These are phyloP conservation scores for Ustilago loliicola DNA, from an alignment of 1,284 basidiomycete genomes.

Conservation along the genomic window DNA sequence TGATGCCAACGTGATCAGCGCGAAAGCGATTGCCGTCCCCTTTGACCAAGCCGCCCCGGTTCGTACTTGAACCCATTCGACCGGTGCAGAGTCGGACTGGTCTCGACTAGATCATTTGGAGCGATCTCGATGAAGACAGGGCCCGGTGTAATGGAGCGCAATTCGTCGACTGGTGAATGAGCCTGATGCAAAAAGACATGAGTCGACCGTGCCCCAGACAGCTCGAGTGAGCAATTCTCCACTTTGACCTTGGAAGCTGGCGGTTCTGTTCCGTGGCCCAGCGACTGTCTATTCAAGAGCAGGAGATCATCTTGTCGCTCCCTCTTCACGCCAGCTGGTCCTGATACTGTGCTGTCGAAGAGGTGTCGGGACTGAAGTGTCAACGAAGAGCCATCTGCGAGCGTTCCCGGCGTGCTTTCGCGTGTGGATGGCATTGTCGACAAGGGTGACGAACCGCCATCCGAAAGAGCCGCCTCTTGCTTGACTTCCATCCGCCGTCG, in stretches of 20 bases:
- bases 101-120: background rate
- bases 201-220: background rate
- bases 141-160: background rate
- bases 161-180: background rate
- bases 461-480: background rate
- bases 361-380: background rate
- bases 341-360: background rate
- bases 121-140: constrained; percentile 10
- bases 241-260: background rate
- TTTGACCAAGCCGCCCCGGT: background rate
- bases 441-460: background rate
- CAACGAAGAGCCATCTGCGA: background rate
- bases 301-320: constrained; percentile 17
- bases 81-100: background rate
- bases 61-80: background rate
- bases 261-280: background rate
- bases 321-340: constrained; percentile 3
- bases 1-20: background rate
- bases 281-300: background rate
- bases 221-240: background rate
- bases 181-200: background rate
- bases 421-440: background rate
- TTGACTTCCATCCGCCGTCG: background rate
- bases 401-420: background rate
- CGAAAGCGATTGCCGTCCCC: background rate